Evolutionary conservation across 2,329 filamentous ascomycete species (phyloP), one percentile per base, ranked within the genome.

Genomic region (Phaeosphaeria sp.): DNA sequence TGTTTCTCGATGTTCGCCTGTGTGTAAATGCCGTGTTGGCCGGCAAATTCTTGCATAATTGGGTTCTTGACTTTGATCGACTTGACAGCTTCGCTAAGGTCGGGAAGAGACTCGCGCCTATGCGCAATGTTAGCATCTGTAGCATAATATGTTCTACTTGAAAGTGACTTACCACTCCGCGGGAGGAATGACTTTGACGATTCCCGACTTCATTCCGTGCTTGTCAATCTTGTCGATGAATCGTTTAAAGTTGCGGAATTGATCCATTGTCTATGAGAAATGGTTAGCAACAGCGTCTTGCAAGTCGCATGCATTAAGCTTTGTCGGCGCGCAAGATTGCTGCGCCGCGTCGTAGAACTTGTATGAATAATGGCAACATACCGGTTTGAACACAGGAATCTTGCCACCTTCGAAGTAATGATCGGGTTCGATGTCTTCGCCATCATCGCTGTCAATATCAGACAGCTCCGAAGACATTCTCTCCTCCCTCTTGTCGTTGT

Each of bases 11-110:
- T 93, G 74, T 99, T 99, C 72, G 95, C 92, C 77, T 99, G 95
- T 36, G 94, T 94, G 75, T 97, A 99, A 55, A 92, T 96, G 55
- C 95, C 96, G 73, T 94, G 92, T 51, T 91, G 92, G 43, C 95
- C 95, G 83, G 96, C 94, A 70, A 99, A 99, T 71, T 99, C 95
- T 78, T 99, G 95, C 73, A 93, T 97, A 75, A 99, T 98, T 3
- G 95, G 95, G 65, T 99, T 96, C 78, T 94, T 94, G 72, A 99
- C 93, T 73, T 89, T 90, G 76, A 99, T 91, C 61, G 90, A 89
- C 79, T 97, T 98, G 64, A 99, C 86, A 50, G 92, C 85, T 69
- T 97, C 90, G 72, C 95, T 89, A 61, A 97, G 86, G 39, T 86
- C 82, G 17, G 91, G 91, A 39, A 95, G 88, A 23, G 87, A 84